Base-by-base conservation (phyloP, 1,284 basidiomycete genomes). In the Ceratobasidium papillatum region DNA sequence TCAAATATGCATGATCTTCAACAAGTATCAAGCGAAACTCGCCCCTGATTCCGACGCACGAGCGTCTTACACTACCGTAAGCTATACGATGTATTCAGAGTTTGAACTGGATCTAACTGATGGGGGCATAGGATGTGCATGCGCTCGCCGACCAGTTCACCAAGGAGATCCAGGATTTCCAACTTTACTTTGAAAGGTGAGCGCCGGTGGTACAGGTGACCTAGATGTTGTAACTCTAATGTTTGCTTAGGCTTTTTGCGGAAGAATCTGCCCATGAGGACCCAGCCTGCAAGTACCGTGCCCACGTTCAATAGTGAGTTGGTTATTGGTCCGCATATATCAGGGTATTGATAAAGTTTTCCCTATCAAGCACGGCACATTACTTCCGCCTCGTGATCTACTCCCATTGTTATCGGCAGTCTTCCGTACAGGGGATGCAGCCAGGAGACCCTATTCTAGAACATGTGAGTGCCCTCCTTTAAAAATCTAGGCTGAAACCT, bases 381-480 rank as follows among this genome's bases (percentile, higher is more conserved):
- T 68, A 54, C 51, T 68, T 68, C 65, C 65, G 49, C 47, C 65
- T 68, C 34, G 65, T 68, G 65, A 68, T 68, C 14, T 68, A 54
- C 65, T 68, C 65, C 32, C 41, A 30, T 5, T 59, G 54, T n/a
- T 54, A 71, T 27, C 41, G 69, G 19, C 22, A 54, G 11, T 27
- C 22, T n/a, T 61, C 49, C 7, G 69, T 19, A 12, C 56, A 34
- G 19, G 56, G 56, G 3, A 49, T 36, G 4, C 66, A 54, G 34
- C 51, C 36, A 4, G 38, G 36, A 1, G 52, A 69, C 22, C 51
- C 52, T 3, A 69, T 69, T 14, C 27, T 58, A 5, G 32, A 36
- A 19, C 38, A 43, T 22, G 66, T 69, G 25, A 69, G 65, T 69
- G 7, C 11, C 30, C 38, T 17, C 4, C 30, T 52, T 52, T 25